phyloP scores from a whole-genome alignment of 2,329 filamentous ascomycete genomes.

The Ceratocystis diversiconidia region DNA sequence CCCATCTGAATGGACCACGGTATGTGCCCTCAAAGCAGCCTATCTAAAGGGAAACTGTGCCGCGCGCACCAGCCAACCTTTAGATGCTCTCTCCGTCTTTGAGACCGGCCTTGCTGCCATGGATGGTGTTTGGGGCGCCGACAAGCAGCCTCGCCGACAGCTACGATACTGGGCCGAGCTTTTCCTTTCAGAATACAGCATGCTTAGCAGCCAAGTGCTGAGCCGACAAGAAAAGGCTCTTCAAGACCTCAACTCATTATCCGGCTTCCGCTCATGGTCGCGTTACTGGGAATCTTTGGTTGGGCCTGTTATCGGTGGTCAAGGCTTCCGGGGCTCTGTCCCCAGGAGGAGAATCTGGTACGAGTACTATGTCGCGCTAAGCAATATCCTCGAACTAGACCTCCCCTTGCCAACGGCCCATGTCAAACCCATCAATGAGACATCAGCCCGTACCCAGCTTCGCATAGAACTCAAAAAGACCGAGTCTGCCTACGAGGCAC shows the following conservation, averaged over 20 bases:
- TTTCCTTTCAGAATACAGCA: constrained; percentile 59
- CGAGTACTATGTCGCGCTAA: constrained; percentile 70
- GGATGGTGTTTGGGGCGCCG: constrained; percentile 33
- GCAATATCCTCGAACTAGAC: constrained; percentile 55
- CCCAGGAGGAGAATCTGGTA: constrained; percentile 62
- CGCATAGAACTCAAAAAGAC: constrained; percentile 64
- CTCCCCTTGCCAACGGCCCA: constrained; percentile 44
- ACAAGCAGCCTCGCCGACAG: constrained; percentile 45
- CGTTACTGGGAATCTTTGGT: constrained; percentile 48
- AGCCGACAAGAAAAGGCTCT: constrained; percentile 37
- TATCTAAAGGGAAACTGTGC: constrained; percentile 60
- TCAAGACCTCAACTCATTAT: constrained; percentile 38
- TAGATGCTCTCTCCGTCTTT: constrained; percentile 52
- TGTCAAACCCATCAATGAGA: constrained; percentile 30
- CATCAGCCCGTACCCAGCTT: constrained; percentile 48
- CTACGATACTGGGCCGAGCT: constrained; percentile 67
- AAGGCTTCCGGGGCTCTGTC: constrained; percentile 44
- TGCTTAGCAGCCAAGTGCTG: constrained; percentile 48
- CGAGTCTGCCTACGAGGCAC: constrained; percentile 63
- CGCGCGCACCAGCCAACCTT: constrained; percentile 33
- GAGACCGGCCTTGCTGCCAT: constrained; percentile 52
- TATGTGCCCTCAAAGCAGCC: constrained; percentile 64
- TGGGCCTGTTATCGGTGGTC: constrained; percentile 36
- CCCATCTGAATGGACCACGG: constrained; percentile 64
- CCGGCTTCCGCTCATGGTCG: constrained; percentile 52